Conservation (phyloP, 2,329 filamentous ascomycete genomes). For the Microcyclosporella mali region DNA sequence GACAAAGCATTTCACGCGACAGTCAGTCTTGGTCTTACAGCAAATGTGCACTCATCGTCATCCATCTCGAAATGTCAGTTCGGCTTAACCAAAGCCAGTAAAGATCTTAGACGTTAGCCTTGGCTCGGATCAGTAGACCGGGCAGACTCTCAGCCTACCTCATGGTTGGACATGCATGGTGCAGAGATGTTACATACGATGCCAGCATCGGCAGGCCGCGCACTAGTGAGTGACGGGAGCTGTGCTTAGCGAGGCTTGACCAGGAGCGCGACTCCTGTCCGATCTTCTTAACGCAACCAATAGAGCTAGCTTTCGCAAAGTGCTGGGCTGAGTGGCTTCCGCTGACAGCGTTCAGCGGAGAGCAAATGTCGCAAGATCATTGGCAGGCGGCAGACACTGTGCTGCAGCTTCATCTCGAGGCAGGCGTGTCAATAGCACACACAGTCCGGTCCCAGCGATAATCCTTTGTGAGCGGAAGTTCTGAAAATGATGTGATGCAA, state of each 20-base stretch:
- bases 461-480: neutral
- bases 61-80: conserved; percentile 8
- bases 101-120: conserved; percentile 10
- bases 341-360: conserved; percentile 16
- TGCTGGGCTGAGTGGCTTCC: conserved; percentile 6
- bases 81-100: conserved; percentile 10
- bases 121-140: conserved; percentile 16
- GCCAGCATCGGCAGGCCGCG: conserved; percentile 7
- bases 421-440: neutral
- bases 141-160: conserved; percentile 7
- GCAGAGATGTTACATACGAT: conserved; percentile 11
- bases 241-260: conserved; percentile 19
- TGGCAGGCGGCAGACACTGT: neutral
- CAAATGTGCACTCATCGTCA: conserved; percentile 3
- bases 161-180: conserved; percentile 10
- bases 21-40: conserved; percentile 1
- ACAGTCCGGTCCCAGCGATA: neutral
- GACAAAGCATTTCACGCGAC: neutral
- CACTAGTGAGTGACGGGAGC: conserved; percentile 8
- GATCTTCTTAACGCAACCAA: conserved; percentile 8
- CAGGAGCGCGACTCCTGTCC: conserved; percentile 11
- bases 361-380: neutral
- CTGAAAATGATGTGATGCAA: neutral
- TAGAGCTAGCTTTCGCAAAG: conserved; percentile 3
- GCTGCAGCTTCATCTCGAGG: neutral